Base-by-base conservation (phyloP, 306 rosid genomes). In the Prunus fruticosa region DNA sequence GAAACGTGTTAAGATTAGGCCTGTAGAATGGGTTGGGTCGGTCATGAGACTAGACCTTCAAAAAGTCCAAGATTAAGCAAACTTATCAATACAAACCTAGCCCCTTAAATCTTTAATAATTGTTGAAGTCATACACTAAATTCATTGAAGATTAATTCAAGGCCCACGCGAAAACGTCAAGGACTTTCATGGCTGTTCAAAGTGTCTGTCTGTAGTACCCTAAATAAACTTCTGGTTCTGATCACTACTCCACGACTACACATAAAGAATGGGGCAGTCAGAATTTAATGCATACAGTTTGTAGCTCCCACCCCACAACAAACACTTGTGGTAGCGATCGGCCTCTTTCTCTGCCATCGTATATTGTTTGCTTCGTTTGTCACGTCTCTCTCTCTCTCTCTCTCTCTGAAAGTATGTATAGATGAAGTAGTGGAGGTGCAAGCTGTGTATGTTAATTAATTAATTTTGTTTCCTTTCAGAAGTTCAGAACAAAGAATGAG, bases 261-360 rank as follows among this genome's bases (percentile, higher is more conserved):
- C 73, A 38, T 46, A 25, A 23, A 19, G 28, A 16, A 23, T 61
- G 79, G 72, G 80, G 7, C 76, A 67, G 38, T 11, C 58, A 23
- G 68, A 34, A 74, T 69, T 80, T 43, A 75, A 74, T 60, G 80
- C 67, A 11, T n/a, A 25, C 58, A 50, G 72, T 22, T 46, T 73
- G 50, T n/a, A 41, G 64, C 49, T 41, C 50, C 46, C 43, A 22
- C 76, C 41, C 30, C 76, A 25, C 14, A 75, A 51, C 76, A 62
- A 43, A 23, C 58, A 43, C 54, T 60, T 51, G 60, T 27, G 71
- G 79, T 46, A 13, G 30, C 38, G 18, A 51, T 51, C 74, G 27
- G n/a, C 5, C 11, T 11, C 52, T 43, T 38, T 30, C 22, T 80
- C 38, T 54, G 62, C 74, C 56, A 38, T 34, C 15, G 20, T 22